These are phyloP conservation scores for Mycena sp. DNA, from an alignment of 1,284 basidiomycete species.

Conservation along the genomic window DNA sequence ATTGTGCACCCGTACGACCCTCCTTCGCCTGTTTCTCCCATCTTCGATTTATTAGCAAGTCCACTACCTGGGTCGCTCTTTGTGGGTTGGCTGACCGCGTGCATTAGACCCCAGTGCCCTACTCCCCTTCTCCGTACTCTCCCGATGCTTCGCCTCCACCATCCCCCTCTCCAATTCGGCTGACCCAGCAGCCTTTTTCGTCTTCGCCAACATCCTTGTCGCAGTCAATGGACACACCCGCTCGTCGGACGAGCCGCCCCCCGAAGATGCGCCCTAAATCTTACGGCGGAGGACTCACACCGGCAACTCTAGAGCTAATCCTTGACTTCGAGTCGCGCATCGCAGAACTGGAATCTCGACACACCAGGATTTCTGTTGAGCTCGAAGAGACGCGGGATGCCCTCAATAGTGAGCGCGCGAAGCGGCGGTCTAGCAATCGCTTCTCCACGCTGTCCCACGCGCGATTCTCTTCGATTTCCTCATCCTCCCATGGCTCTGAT, in stretches of 20 bases:
- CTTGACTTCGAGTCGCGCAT: slow-evolving; percentile 41
- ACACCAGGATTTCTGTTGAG: slow-evolving; percentile 38
- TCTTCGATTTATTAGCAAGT: slow-evolving; percentile 29
- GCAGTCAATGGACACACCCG: not conserved
- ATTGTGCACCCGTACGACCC: slow-evolving; percentile 32
- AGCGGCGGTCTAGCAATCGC: slow-evolving; percentile 33
- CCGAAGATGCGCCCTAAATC: slow-evolving; percentile 37
- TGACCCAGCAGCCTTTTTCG: slow-evolving; percentile 20
- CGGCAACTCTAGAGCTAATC: slow-evolving; percentile 33
- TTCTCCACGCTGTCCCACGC: slow-evolving; percentile 35
- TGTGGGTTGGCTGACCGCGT: not conserved
- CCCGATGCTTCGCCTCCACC: slow-evolving; percentile 23
- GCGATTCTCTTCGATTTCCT: slow-evolving; percentile 31
- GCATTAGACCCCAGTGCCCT: slow-evolving; percentile 27
- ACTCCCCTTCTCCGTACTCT: slow-evolving; percentile 29
- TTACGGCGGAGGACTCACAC: slow-evolving; percentile 39
- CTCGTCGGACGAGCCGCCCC: slow-evolving; percentile 1
- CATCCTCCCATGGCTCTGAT: slow-evolving; percentile 29
- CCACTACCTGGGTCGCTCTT: not conserved
- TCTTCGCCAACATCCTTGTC: slow-evolving; percentile 8
- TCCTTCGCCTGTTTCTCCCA: slow-evolving; percentile 35
- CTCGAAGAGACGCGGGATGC: slow-evolving; percentile 39
- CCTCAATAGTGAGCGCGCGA: slow-evolving; percentile 40
- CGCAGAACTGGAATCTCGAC: slow-evolving; percentile 39
- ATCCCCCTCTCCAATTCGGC: slow-evolving; percentile 19